Base-by-base conservation (phyloP, 176 grass and related monocot species). In the Aegilops sharonensis region DNA sequence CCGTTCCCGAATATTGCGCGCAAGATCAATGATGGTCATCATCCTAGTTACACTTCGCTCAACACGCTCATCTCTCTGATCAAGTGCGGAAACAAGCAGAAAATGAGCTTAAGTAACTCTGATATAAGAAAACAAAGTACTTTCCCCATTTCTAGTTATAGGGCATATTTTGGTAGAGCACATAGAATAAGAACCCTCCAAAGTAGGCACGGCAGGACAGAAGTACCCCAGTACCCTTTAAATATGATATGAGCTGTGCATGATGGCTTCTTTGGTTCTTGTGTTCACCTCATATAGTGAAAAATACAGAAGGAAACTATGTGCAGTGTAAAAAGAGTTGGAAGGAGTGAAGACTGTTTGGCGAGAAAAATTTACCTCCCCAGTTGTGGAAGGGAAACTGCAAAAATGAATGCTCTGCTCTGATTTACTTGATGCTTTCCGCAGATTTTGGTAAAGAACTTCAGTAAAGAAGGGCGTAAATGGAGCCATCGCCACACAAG, bases 381-480 rank as follows among this genome's bases (percentile, higher is more conserved):
- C 97, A 39, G 80, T 91, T 80, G 92, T 94, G 56, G 92, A 90
- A 89, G 97, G 97, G 75, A 99, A 96, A 83, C 75, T 91, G 89
- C 92, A 96, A 59, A 92, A 99, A 92, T 99, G 97, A 73, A 99
- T 88, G 64, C 97, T 99, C 71, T 99, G 92, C 73, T 92, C 87
- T 13, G 85, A 90, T 75, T 95, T 91, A 75, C 78, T 87, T 81
- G 90, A 91, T 61, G 85, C 90, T 63, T 96, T 99, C 20, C 97
- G 84, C 79, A 99, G 87, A 72, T 99, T 99, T 89, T 99, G 97
- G 88, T 96, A 99, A 37, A 99, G 89, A 85, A 92, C 92, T 87
- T 99, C 97, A 20, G 94, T 99, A 80, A 99, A 99, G 90, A 99
- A 99, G 23, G 97, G 97, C 11, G 97, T 99, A 85, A 99, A 99